Evolutionary conservation across 306 rosid genomes (phyloP).

Genomic region (Fragaria iinumae): DNA sequence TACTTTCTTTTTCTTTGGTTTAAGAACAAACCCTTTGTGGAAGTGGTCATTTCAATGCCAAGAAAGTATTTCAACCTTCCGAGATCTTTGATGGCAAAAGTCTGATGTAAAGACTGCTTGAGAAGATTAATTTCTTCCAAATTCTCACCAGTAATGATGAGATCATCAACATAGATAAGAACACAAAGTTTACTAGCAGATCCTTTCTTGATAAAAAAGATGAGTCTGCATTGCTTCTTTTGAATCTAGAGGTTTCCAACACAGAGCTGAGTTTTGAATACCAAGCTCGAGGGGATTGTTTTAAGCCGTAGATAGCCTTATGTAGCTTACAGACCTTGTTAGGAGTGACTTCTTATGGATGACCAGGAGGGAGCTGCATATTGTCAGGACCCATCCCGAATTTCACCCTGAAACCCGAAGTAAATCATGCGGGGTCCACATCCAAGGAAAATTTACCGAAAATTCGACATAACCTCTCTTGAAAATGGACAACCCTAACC

Average conservation of each 20-base stretch:
- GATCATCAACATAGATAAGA: not conserved
- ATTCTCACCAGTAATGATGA: no score
- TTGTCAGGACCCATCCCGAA: no score
- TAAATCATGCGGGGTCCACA: no score
- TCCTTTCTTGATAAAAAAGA: not conserved
- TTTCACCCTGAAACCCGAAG: no score
- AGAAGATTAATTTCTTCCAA: no score
- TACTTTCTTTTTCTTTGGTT: conserved; percentile 3
- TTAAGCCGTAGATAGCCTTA: not conserved
- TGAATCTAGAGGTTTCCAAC: not conserved
- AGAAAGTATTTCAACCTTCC: not conserved
- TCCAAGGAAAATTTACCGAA: no score
- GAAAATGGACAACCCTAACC: no score
- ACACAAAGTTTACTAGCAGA: not conserved
- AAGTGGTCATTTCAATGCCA: not conserved
- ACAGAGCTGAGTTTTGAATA: not conserved
- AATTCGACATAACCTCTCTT: no score
- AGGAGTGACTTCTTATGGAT: no score
- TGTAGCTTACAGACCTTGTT: not conserved
- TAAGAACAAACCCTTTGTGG: not conserved
- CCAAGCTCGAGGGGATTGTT: not conserved
- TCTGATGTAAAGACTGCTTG: no score
- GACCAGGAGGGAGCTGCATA: no score
- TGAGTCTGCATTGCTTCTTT: not conserved
- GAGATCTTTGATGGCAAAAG: no score